Evolutionary conservation across 2,329 filamentous ascomycete genomes (phyloP).

Genomic region (Pezicula radicicola): DNA sequence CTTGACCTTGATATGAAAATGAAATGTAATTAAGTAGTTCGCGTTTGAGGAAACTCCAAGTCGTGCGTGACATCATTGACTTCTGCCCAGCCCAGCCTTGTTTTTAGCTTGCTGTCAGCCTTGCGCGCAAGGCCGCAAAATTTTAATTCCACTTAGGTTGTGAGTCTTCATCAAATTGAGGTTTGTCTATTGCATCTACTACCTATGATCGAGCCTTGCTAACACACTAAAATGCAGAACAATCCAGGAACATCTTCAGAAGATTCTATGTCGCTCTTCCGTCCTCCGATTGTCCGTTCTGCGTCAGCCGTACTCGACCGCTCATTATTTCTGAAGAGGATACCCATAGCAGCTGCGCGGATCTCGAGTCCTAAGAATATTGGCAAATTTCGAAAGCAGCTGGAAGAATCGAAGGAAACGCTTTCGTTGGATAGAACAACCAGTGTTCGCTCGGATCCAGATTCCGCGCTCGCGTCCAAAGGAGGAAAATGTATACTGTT

Average conservation of each 20-base stretch:
- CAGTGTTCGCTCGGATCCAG: conserved; percentile 61
- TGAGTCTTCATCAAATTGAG: conserved; percentile 14
- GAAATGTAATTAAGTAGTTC: not conserved
- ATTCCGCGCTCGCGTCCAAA: conserved; percentile 44
- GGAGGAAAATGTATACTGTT: conserved; percentile 63
- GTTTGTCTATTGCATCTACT: conserved; percentile 7
- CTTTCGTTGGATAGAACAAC: conserved; percentile 62
- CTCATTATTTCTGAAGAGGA: conserved; percentile 73
- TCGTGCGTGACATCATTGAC: not conserved
- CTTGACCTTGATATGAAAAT: too few relatives aligned
- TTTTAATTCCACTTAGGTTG: not conserved
- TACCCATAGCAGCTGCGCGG: conserved; percentile 75
- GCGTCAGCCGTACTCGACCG: conserved; percentile 79
- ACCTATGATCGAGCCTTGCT: not conserved
- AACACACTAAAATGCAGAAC: conserved; percentile 11
- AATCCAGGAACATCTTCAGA: conserved; percentile 8
- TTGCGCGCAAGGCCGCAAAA: conserved; percentile 10
- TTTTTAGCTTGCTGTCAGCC: conserved; percentile 8
- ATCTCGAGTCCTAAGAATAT: conserved; percentile 76
- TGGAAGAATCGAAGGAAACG: conserved; percentile 65
- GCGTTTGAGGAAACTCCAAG: not conserved
- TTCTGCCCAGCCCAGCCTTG: conserved; percentile 3
- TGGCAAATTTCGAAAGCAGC: conserved; percentile 52
- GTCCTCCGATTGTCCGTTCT: conserved; percentile 72
- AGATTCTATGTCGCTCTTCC: conserved; percentile 59